Evolutionary conservation across 306 rosid genomes (phyloP).

Genomic region (Quercus gilva): DNA sequence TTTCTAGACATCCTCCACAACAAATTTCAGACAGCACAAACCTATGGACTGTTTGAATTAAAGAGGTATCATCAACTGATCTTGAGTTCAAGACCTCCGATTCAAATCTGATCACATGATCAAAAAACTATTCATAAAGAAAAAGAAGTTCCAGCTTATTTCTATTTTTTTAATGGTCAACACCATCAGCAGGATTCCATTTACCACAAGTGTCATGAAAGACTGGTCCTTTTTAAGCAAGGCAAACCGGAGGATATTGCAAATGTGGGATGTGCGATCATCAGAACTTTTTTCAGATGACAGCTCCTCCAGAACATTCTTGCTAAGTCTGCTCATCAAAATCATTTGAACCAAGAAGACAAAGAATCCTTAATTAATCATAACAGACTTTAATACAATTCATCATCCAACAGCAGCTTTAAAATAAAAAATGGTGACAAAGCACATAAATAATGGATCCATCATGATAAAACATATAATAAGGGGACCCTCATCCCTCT

Average conservation of each 20-base stretch:
- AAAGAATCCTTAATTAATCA: background rate
- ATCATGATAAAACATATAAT: background rate
- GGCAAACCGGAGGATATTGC: slow-evolving; percentile 86
- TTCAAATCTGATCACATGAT: too few relatives aligned
- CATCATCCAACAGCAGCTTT: background rate
- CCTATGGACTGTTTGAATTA: slow-evolving; percentile 81
- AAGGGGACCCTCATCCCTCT: background rate
- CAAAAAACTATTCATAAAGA: too few relatives aligned
- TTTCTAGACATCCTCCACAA: background rate
- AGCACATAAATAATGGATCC: background rate
- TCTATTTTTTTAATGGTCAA: slow-evolving; percentile 40
- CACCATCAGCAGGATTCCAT: slow-evolving; percentile 85
- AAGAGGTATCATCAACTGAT: slow-evolving; percentile 58
- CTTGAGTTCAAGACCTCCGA: too few relatives aligned
- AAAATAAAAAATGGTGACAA: background rate
- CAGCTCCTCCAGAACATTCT: slow-evolving; percentile 79
- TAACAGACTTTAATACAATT: background rate
- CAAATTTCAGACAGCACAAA: slow-evolving; percentile 23
- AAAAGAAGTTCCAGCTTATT: too few relatives aligned
- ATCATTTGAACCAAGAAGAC: slow-evolving; percentile 53
- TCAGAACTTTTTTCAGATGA: slow-evolving; percentile 71
- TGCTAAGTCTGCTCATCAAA: slow-evolving; percentile 85
- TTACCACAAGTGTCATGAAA: slow-evolving; percentile 87
- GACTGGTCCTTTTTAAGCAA: slow-evolving; percentile 84
- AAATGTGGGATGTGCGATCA: slow-evolving; percentile 82